Evolutionary conservation across 2,329 filamentous ascomycete genomes (phyloP), one percentile per base, ranked within the genome.

Genomic region (Calonectria crousiana): DNA sequence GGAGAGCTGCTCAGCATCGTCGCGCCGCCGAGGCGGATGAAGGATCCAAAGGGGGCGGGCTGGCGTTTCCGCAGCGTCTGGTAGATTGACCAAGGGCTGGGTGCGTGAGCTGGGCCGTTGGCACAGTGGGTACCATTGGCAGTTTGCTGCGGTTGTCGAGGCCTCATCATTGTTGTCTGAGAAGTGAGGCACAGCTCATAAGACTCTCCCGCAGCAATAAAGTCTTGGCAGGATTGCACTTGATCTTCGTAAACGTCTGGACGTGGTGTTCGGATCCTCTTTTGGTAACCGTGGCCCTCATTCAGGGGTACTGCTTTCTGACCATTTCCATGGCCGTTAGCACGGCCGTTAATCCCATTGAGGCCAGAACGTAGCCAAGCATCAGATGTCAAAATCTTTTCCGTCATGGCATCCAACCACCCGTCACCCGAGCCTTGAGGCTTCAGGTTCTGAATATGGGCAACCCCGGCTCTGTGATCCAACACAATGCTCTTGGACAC

Each of bases 161-260:
- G 84, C 3, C 85, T 85, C 26, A 82, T 89, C 77, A 97, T 90
- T 44, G 88, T 89, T 14, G 94, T 95, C 82, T 95, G 92, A 64
- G 92, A 92, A 0, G 95, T 97, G 10, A 97, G 89, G 78, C 95
- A 97, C 9, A 98, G 89, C 82, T 98, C 95, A 83, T 98, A 98
- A 0, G 95, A 95, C 75, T 96, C 92, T 18, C 95, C 95, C 0
- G 93, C 92, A 4, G 92, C 90, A 75, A 98, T 94, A 75, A 91
- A 89, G 6, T 91, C 88, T 80, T 96, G 93, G 80, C 95, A 97
- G 47, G 86, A 83, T 28, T 87, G 85, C n/a, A 97, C 93, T 78
- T 93, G 91, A 4, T 86, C 84, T 78, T 92, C 92, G 81, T 97
- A 97, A 23, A 85, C 84, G 18, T 85, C 78, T 20, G 85, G 82